Percentiles rank a stretch among this genome's conserved stretches.
Evolutionary conservation across 2,329 filamentous ascomycete genomes (phyloP).

Genomic region (Neofusicoccum cordaticola): DNA sequence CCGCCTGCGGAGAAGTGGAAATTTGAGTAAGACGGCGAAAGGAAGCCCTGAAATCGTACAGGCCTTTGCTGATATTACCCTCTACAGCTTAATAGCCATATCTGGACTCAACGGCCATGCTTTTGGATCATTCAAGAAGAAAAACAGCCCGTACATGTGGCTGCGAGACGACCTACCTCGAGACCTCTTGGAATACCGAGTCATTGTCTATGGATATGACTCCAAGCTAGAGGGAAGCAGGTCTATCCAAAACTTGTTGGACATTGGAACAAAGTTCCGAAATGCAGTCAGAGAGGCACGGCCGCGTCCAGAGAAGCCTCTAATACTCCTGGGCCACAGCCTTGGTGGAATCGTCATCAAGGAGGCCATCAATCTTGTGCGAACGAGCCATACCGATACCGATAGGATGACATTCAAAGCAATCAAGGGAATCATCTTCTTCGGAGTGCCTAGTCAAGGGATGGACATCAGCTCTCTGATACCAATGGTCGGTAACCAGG

Average conservation of each 20-base stretch:
- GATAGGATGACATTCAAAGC: neutral
- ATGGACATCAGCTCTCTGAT: neutral
- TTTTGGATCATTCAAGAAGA: neutral
- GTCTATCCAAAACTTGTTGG: neutral
- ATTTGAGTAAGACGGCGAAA: neutral
- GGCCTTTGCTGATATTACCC: neutral
- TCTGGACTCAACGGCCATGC: neutral
- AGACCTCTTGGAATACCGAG: neutral
- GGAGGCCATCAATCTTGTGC: neutral
- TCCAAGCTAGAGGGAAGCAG: neutral
- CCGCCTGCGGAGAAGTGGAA: neutral
- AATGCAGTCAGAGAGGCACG: too few species aligned
- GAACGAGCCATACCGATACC: neutral
- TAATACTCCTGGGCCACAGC: neutral
- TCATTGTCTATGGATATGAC: neutral
- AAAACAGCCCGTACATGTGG: neutral
- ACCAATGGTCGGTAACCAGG: neutral
- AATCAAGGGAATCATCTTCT: neutral
- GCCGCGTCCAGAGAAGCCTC: too few species aligned
- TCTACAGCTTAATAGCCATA: neutral
- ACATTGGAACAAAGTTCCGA: too few species aligned
- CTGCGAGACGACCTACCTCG: neutral
- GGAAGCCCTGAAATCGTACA: neutral
- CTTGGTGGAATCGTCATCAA: too few species aligned
- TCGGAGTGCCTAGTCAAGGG: neutral